phyloP scores from a whole-genome alignment of 225 moss, liverwort and hornwort genomes.

The Asterella californica region DNA sequence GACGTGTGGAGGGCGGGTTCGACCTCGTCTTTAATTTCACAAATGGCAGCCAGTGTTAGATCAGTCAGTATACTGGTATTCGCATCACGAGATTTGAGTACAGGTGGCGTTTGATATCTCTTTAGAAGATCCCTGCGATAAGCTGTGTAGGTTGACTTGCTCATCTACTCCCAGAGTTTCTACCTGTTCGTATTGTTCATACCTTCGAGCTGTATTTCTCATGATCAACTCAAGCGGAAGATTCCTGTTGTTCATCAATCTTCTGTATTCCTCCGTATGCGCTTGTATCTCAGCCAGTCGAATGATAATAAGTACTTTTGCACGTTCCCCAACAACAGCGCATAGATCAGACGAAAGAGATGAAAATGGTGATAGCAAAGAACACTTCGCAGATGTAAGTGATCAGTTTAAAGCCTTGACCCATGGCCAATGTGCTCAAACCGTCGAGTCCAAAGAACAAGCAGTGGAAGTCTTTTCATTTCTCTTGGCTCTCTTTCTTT shows the following conservation, averaged over 20 bases:
- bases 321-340: slow-evolving; percentile 64
- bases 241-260: slow-evolving; percentile 54
- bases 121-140: slow-evolving; percentile 56
- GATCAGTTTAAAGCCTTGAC: slow-evolving; percentile 49
- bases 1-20: too few relatives aligned
- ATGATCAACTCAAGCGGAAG: slow-evolving; percentile 44
- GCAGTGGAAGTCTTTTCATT: slow-evolving; percentile 63
- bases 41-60: too few relatives aligned
- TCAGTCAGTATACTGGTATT: slow-evolving; percentile 8
- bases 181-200: slow-evolving; percentile 59
- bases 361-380: slow-evolving; percentile 58
- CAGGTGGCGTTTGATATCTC: slow-evolving; percentile 37
- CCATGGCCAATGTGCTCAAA: slow-evolving; percentile 55
- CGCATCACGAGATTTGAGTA: slow-evolving; percentile 49
- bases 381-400: slow-evolving; percentile 33
- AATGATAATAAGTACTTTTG: slow-evolving; percentile 62
- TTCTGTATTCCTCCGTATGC: slow-evolving; percentile 61
- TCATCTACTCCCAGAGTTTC: slow-evolving; percentile 64
- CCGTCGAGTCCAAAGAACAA: slow-evolving; percentile 53
- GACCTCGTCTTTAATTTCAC: too few relatives aligned
- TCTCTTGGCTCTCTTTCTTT: too few relatives aligned
- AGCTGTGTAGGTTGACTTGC: slow-evolving; percentile 51
- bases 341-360: slow-evolving; percentile 46
- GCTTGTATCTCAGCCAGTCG: slow-evolving; percentile 67
- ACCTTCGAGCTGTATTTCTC: slow-evolving; percentile 45